Conservation (phyloP, 2,329 filamentous ascomycete genomes). For the Aspergillus tanneri region DNA sequence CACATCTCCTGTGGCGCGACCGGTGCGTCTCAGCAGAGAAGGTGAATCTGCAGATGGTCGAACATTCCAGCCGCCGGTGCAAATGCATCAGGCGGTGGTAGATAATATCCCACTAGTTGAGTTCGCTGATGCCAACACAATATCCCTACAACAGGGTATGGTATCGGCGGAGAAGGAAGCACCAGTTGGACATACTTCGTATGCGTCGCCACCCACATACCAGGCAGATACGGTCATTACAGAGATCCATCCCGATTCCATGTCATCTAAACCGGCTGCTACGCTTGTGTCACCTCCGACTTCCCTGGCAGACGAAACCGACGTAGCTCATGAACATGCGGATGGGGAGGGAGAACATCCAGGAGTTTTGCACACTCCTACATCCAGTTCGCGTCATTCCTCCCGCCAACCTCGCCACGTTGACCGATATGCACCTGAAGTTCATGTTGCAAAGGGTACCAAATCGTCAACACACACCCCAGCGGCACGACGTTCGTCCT, state of each 20-base stretch:
- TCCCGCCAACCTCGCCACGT: constrained; percentile 46
- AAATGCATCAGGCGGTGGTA: constrained; percentile 15
- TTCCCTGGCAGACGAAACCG: constrained; percentile 44
- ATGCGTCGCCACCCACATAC: constrained; percentile 40
- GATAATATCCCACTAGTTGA: constrained; percentile 6
- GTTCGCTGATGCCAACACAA: constrained; percentile 6
- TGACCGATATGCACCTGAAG: constrained; percentile 41
- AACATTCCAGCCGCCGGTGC: constrained; percentile 13
- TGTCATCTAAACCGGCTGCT: constrained; percentile 32
- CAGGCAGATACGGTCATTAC: constrained; percentile 35
- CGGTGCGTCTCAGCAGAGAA: constrained; percentile 24
- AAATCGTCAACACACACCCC: constrained; percentile 28
- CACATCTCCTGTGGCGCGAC: constrained; percentile 27
- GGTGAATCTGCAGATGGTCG: constrained; percentile 17
- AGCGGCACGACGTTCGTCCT: constrained; percentile 25
- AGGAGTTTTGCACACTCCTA: constrained; percentile 36
- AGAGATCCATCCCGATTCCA: constrained; percentile 27
- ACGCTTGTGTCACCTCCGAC: constrained; percentile 48
- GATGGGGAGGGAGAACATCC: constrained; percentile 32
- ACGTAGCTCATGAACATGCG: constrained; percentile 33
- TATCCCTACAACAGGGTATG: constrained; percentile 15
- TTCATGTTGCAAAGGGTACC: constrained; percentile 22
- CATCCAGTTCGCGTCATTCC: constrained; percentile 44
- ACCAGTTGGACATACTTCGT: constrained; percentile 28
- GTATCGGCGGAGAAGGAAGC: constrained; percentile 21